Evolutionary conservation across 2,329 filamentous ascomycete species (phyloP), one percentile per base, ranked within the genome.

Genomic region (Diaporthe nobilis): DNA sequence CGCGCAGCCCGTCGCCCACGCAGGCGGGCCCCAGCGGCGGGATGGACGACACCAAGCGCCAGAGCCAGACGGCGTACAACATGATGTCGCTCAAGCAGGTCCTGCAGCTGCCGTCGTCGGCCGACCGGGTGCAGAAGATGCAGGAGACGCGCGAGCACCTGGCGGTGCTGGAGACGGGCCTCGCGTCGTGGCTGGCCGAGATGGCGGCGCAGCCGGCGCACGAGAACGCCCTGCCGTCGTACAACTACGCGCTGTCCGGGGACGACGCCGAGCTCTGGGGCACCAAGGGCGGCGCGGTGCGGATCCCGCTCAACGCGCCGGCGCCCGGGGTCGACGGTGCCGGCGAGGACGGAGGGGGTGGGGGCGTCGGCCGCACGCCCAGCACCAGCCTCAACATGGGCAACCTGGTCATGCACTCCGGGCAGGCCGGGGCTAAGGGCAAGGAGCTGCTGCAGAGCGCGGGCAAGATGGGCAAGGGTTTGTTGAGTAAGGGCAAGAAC

Each of bases 371-470:
- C 7, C 71, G 71, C 47, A 47, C 71, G 37, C 49, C 76, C 71
- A 71, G 77, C 76, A 79, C 80, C n/a, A 74, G 78, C 75, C 84
- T 85, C 55, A 80, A 77, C 67, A 81, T 84, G 42, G 80, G 84
- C 67, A 86, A 86, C 80, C 84, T 86, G 49, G 88, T 91, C 78
- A 88, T 87, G 57, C 86, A 88, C 75, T 90, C 90, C 67, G 87
- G 90, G 78, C 91, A 94, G 81, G 91, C 96, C 82, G 94, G 95
- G 79, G 90, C 92, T 53, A 96, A 96, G 87, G 93, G 96, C 83
- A 98, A 98, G 86, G 95, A 97, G 80, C 87, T 98, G 39, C 89
- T 98, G 82, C 94, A 97, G 78, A 93, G 93, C 31, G 96, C 96
- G 73, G 95, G 95, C 72, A 95, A 95, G 82, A 95, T 95, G 75